phyloP scores from a whole-genome alignment of 1,284 basidiomycete species.

The Testicularia cyperi region DNA sequence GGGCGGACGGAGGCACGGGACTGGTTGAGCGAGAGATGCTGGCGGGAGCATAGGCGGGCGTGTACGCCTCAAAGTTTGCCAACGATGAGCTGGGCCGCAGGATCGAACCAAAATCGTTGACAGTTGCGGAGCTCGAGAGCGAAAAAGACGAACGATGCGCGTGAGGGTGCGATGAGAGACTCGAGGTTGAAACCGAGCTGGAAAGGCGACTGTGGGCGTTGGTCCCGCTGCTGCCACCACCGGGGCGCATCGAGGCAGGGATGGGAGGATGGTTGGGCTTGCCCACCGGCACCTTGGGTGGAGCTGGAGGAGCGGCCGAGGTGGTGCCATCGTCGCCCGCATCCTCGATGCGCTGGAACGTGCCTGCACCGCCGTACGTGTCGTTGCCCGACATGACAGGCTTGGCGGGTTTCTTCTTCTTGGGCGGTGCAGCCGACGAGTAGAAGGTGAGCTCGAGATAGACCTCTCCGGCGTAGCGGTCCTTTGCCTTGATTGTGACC shows the following conservation, averaged over 20 bases:
- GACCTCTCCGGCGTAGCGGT: conserved; percentile 57
- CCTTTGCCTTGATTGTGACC: conserved; percentile 67
- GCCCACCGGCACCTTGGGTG: conserved; percentile 8
- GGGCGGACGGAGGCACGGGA: conserved; percentile 26
- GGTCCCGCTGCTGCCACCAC: conserved; percentile 7
- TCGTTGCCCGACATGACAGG: conserved; percentile 26
- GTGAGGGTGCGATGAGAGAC: conserved; percentile 15
- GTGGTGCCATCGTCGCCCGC: conserved; percentile 17
- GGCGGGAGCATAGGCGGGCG: conserved; percentile 50
- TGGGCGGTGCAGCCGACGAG: conserved; percentile 50
- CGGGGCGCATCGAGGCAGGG: conserved; percentile 45
- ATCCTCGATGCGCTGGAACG: conserved; percentile 40
- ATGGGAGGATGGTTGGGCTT: conserved; percentile 29
- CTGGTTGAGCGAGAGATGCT: conserved; percentile 39
- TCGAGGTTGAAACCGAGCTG: conserved; percentile 30
- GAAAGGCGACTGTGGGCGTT: conserved; percentile 23
- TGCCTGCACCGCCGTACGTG: conserved; percentile 53
- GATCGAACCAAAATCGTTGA: conserved; percentile 35
- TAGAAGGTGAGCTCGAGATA: conserved; percentile 59
- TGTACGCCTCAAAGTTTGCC: conserved; percentile 51
- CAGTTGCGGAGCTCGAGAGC: conserved; percentile 23
- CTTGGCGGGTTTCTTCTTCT: conserved; percentile 40
- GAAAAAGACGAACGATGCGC: conserved; percentile 12
- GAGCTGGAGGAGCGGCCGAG: conserved; percentile 23
- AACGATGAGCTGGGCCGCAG: conserved; percentile 51